Percentiles rank a stretch among this genome's conserved stretches.
Evolutionary conservation across 2,329 filamentous ascomycete genomes (phyloP).

Genomic region (Pseudogymnoascus pannorum): DNA sequence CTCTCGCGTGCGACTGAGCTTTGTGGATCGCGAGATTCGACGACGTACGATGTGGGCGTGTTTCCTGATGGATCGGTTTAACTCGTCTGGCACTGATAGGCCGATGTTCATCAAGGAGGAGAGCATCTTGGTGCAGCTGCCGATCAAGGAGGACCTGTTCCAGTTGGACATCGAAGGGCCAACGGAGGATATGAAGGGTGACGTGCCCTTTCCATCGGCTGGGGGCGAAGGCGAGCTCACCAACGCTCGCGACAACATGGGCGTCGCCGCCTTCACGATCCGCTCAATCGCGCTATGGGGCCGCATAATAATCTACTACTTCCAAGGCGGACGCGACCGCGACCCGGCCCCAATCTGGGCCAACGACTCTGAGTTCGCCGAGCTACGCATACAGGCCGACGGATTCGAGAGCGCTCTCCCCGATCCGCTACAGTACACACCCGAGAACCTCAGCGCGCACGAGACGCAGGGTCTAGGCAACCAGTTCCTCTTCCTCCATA

Average conservation of each 20-base stretch:
- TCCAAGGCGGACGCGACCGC: slow-evolving; percentile 76
- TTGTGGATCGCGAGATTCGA: slow-evolving; percentile 87
- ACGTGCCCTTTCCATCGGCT: slow-evolving; percentile 54
- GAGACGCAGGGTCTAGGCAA: slow-evolving; percentile 79
- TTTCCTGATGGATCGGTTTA: slow-evolving; percentile 95
- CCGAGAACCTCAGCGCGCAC: slow-evolving; percentile 78
- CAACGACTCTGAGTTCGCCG: slow-evolving; percentile 66
- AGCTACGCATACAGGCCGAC: slow-evolving; percentile 63
- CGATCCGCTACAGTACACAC: slow-evolving; percentile 61
- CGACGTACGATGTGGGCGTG: slow-evolving; percentile 97
- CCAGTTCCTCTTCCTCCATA: slow-evolving; percentile 88
- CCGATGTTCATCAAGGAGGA: slow-evolving; percentile 89
- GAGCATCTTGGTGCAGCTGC: slow-evolving; percentile 80
- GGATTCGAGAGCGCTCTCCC: slow-evolving; percentile 65
- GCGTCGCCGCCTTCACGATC: slow-evolving; percentile 85
- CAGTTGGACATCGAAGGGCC: slow-evolving; percentile 83
- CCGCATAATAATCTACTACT: slow-evolving; percentile 79
- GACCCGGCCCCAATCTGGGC: slow-evolving; percentile 78
- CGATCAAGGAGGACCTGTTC: slow-evolving; percentile 84
- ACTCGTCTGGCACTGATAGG: slow-evolving; percentile 87
- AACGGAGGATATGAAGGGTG: slow-evolving; percentile 75
- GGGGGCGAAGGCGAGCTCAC: slow-evolving; percentile 57
- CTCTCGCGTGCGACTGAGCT: slow-evolving; percentile 63
- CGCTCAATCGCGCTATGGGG: slow-evolving; percentile 84
- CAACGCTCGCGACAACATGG: slow-evolving; percentile 78